phyloP scores from a whole-genome alignment of 129 eudicot genomes.

The Silybum marianum region DNA sequence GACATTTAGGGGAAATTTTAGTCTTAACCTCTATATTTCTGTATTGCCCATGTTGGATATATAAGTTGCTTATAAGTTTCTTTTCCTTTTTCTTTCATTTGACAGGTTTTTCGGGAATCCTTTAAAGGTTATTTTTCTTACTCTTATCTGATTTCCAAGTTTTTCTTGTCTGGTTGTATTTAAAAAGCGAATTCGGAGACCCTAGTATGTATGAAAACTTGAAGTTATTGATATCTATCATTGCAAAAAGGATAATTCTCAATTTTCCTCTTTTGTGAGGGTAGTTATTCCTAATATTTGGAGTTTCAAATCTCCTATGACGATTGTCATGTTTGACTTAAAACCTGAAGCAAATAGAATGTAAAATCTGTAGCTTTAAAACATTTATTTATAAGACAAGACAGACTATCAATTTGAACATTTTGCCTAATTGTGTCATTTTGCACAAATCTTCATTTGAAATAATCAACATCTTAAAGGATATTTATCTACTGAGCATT shows the following conservation, averaged over 20 bases:
- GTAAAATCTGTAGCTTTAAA: background rate
- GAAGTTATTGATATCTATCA: conserved; percentile 1
- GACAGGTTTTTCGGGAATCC: conserved; percentile 78
- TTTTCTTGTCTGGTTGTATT: background rate
- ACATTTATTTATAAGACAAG: background rate
- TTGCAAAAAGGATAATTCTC: background rate
- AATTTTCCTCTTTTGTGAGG: conserved; percentile 4
- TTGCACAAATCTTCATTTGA: background rate
- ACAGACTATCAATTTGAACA: background rate
- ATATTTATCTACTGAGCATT: background rate
- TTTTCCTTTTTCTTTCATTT: conserved; percentile 5
- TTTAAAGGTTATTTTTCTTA: conserved; percentile 54
- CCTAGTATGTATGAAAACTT: conserved; percentile 17
- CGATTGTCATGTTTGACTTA: background rate
- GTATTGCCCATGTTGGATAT: background rate
- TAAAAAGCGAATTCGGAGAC: background rate
- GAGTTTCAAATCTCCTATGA: background rate
- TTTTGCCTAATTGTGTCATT: background rate
- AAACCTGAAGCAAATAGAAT: background rate
- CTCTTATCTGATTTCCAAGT: background rate
- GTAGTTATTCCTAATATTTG: background rate
- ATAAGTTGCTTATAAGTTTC: background rate
- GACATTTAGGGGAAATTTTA: background rate
- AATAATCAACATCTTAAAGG: background rate
- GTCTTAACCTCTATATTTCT: background rate